These are phyloP conservation scores for Flammula alnicola DNA, from an alignment of 1,284 basidiomycete genomes.

Conservation along the genomic window DNA sequence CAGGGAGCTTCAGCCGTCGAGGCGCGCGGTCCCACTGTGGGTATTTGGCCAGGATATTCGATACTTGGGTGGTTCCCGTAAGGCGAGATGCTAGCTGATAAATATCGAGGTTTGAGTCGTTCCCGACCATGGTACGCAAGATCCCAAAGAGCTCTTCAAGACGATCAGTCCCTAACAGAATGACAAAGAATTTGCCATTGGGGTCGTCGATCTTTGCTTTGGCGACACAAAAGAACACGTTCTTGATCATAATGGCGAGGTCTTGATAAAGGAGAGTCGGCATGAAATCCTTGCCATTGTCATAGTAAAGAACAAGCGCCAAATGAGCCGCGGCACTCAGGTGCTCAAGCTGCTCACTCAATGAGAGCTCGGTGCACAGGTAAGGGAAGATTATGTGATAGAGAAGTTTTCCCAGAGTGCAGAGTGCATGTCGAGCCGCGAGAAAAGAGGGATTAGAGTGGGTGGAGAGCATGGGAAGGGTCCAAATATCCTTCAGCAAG, in stretches of 20 bases:
- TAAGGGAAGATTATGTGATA: conserved; percentile 35
- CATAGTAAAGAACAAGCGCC: conserved; percentile 1
- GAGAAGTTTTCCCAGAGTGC: conserved; percentile 24
- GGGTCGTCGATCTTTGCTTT: conserved; percentile 39
- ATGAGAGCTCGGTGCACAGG: conserved; percentile 34
- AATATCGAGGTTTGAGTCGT: conserved; percentile 35
- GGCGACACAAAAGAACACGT: conserved; percentile 38
- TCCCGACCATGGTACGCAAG: conserved; percentile 35
- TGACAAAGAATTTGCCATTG: conserved; percentile 33
- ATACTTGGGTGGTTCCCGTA: conserved; percentile 30
- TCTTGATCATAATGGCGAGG: conserved; percentile 41
- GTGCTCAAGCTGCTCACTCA: conserved; percentile 30
- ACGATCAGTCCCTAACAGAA: conserved; percentile 39
- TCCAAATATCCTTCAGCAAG: conserved; percentile 30
- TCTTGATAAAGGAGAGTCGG: conserved; percentile 34
- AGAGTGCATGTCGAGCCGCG: conserved; percentile 22
- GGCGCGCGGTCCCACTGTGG: conserved; percentile 39
- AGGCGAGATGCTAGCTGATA: conserved; percentile 31
- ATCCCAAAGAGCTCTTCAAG: conserved; percentile 38
- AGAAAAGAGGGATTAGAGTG: conserved; percentile 19
- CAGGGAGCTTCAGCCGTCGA: conserved; percentile 27
- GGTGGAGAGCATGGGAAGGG: conserved; percentile 21
- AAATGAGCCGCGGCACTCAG: conserved; percentile 18
- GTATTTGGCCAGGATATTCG: conserved; percentile 35
- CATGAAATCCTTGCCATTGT: conserved; percentile 19